These are phyloP conservation scores for Lepidopterella palustris DNA, from an alignment of 495 filamentous ascomycete species.

Conservation along the genomic window DNA sequence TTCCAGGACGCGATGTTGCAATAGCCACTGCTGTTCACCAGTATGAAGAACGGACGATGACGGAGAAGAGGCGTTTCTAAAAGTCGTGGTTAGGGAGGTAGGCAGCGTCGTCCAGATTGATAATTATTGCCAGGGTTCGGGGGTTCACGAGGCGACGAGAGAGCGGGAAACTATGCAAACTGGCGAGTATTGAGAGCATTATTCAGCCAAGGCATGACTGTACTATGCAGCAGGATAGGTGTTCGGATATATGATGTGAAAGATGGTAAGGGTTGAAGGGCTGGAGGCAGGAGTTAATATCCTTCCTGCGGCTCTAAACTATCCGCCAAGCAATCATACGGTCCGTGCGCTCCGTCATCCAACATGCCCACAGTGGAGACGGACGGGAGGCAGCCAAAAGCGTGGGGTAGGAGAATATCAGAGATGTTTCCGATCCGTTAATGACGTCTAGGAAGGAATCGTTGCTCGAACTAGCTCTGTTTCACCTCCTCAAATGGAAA, in stretches of 20 bases:
- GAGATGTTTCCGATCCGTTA: too few relatives aligned
- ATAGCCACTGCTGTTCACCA: neutral
- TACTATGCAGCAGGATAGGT: neutral
- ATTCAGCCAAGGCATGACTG: neutral
- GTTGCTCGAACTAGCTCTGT: too few relatives aligned
- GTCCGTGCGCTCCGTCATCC: neutral
- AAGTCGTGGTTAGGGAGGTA: neutral
- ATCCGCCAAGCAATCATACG: neutral
- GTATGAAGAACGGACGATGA: neutral
- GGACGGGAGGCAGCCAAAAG: neutral
- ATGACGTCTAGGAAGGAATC: too few relatives aligned
- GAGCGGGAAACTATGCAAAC: neutral
- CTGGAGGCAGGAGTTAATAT: neutral
- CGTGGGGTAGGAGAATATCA: too few relatives aligned
- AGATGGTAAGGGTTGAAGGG: slow-evolving; percentile 4
- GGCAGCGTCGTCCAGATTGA: neutral
- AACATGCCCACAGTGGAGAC: neutral
- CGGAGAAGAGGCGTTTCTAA: neutral
- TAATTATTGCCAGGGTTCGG: slow-evolving; percentile 18
- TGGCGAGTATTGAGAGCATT: slow-evolving; percentile 1
- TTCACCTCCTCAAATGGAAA: too few relatives aligned
- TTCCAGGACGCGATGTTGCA: neutral
- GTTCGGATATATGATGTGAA: neutral
- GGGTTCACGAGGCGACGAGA: slow-evolving; percentile 16
- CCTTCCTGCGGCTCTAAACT: neutral